Base-by-base conservation (phyloP, 371 early-diverging fungal genomes). In the Massospora cicadina region DNA sequence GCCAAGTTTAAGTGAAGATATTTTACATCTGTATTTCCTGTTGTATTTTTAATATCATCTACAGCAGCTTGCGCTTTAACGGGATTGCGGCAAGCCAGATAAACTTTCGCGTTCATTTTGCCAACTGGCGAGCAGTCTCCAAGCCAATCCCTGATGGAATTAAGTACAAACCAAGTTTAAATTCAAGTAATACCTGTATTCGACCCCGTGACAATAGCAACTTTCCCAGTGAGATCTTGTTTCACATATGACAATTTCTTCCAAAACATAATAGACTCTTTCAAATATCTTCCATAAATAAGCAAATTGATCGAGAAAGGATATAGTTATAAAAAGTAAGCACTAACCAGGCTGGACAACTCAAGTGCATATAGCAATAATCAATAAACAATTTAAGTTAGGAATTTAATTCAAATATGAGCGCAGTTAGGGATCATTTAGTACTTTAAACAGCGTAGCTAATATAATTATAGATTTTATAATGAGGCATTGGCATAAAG, bases 171-270 rank as follows among this genome's bases (percentile, higher is more conserved):
- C 10, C 3, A 10, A 43, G 5, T 21, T 10, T 10, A 10, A 25
- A 27, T 12, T n/a, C 12, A 27, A 26, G 28, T 57, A n/a, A 57
- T 57, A 57, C 57, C 57, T 10, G 77, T 71, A 66, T 78, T 83
- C 17, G 79, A 81, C 28, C 90, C 90, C n/a, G 88, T 88, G 27
- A 90, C 81, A 30, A 90, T 78, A 29, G 81, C 84, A 58, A 77
- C 65, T 65, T 74, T 65, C 12, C 33, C 33, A 24, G 21, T 2
- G 26, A 27, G 12, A n/a, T 57, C 57, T 21, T 57, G 2, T 23
- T 58, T 43, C 31, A 25, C 12, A 30, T 23, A 54, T 53, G 27
- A 43, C 43, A 43, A 43, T 43, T 5, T 5, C 10, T 43, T 43
- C 43, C 43, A 43, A 43, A 43, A 43, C 43, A 43, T 43, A 43